Conservation (phyloP, 2,329 filamentous ascomycete species). For the Periconia macrospinosa region DNA sequence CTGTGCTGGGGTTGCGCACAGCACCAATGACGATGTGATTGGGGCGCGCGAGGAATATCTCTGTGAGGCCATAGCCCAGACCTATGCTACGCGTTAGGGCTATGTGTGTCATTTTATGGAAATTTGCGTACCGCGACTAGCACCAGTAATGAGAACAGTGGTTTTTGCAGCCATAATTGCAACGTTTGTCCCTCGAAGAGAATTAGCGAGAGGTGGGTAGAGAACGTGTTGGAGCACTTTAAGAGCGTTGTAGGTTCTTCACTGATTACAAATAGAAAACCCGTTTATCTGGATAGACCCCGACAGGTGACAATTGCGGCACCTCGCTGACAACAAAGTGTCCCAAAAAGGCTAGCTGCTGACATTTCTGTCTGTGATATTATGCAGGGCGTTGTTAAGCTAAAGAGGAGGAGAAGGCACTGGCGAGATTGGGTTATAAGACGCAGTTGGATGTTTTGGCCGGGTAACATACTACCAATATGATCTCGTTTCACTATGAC, state of each 20-base stretch:
- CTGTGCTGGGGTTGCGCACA: conserved; percentile 9
- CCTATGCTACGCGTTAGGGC: conserved; percentile 7
- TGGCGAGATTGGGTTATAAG: background rate
- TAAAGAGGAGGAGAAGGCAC: conserved; percentile 1
- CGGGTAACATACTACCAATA: background rate
- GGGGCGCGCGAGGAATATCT: conserved; percentile 10
- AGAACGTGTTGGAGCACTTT: no score
- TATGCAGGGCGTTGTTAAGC: no score
- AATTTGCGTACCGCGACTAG: background rate
- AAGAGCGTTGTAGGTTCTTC: no score
- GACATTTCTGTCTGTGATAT: no score
- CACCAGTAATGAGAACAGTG: conserved; percentile 4
- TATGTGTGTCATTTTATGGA: background rate
- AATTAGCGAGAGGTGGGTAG: no score
- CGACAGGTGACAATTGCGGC: no score
- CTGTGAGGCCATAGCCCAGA: conserved; percentile 29
- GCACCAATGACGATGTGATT: conserved; percentile 21
- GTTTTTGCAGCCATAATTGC: background rate
- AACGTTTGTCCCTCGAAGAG: background rate
- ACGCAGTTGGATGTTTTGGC: conserved; percentile 4
- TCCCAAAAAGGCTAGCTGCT: no score
- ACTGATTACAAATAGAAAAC: no score
- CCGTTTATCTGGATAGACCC: no score
- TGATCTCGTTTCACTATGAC: no score
- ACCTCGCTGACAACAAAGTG: no score